phyloP scores from a whole-genome alignment of 306 rosid genomes.

The Delonix regia region DNA sequence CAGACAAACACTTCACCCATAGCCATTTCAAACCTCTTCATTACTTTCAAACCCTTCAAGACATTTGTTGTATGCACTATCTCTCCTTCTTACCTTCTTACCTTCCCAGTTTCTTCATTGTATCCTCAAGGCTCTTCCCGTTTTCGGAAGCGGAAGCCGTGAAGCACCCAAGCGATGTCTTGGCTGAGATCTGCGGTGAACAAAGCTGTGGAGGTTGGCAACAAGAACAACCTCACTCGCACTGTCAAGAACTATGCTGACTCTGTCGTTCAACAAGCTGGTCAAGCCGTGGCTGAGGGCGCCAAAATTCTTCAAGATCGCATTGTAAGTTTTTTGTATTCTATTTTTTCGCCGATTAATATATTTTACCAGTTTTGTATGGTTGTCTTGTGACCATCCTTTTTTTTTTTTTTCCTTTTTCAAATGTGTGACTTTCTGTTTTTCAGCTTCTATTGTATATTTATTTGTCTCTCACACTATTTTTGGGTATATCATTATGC shows the following conservation, averaged over 20 bases:
- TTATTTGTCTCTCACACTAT: background rate
- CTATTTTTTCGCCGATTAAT: background rate
- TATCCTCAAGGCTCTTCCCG: background rate
- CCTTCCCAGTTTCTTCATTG: background rate
- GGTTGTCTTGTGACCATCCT: background rate
- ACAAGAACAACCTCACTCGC: constrained; percentile 91
- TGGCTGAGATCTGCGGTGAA: constrained; percentile 95
- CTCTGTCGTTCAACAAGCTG: constrained; percentile 96
- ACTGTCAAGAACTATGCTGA: constrained; percentile 96
- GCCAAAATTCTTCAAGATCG: constrained; percentile 95
- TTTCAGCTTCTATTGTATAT: constrained; percentile 19
- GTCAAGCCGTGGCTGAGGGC: constrained; percentile 95
- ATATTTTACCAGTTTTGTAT: background rate
- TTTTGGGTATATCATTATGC: background rate
- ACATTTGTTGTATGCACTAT: background rate
- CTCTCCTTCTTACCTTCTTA: background rate
- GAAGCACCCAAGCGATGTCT: constrained; percentile 42
- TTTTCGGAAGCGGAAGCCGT: background rate
- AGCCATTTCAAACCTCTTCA: background rate
- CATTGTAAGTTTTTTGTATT: constrained; percentile 55
- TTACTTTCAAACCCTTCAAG: background rate
- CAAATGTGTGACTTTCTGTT: background rate
- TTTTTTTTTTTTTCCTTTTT: background rate
- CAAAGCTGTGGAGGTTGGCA: constrained; percentile 95
- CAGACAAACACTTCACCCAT: background rate